Evolutionary conservation across 1,284 basidiomycete genomes (phyloP), one percentile per base, ranked within the genome.

Genomic region (Sporisorium exsertum): DNA sequence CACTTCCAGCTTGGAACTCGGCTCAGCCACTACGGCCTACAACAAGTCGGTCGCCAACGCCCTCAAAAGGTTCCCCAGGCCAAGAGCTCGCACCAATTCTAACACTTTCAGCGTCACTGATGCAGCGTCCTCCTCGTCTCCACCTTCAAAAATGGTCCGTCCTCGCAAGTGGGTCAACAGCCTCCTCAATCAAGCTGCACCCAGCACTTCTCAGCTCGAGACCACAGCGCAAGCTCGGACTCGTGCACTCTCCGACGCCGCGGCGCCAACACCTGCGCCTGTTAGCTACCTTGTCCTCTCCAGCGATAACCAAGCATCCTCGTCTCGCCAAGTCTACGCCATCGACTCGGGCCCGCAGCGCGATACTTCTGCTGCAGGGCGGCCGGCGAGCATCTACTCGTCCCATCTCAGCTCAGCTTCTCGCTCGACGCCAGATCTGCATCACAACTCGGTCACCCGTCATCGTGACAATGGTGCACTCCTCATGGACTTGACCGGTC

Each of bases 121-220:
- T 42, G 32, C 59, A 35, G 29, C 58, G 27, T 42, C 63, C 24
- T 37, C 22, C 15, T 33, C 54, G n/a, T 27, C 49, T 12, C 65
- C 62, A n/a, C 61, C 65, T 26, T 55, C 60, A 20, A 72, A 72
- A 56, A 27, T 75, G 33, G 43, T 42, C 9, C 57, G 52, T 33
- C 73, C 77, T 35, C 68, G 77, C 46, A 78, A 68, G 26, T 76
- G 72, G 77, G 68, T 76, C 64, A 72, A 60, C 43, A 72, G 59
- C 40, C 59, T 78, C 15, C 52, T 76, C 18, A 55, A 46, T 15
- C 58, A 69, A 18, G 63, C 58, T 18, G 61, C 42, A 13, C 55
- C 64, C 20, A 63, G 56, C 55, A 45, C 63, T 5, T 35, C 66
- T 24, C 63, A 67, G 5, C 66, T 77, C 24, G 74, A 77, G 40